Conservation (phyloP, 345 rosid species). For the Moricandia arvensis region DNA sequence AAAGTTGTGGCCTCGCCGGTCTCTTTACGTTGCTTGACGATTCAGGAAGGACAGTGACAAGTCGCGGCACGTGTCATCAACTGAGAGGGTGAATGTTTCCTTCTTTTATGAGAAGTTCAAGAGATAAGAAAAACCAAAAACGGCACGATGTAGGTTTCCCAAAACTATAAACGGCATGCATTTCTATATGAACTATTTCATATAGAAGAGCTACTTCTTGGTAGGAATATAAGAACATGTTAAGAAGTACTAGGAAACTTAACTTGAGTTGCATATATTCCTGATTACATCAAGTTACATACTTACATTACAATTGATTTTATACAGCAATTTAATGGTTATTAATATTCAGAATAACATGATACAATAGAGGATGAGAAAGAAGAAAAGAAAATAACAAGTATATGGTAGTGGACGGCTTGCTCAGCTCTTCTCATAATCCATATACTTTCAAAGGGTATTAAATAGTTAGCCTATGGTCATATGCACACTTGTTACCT, state of each 20-base stretch:
- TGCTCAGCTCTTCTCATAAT: conserved; percentile 32
- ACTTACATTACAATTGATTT: conserved; percentile 17
- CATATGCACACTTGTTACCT: conserved; percentile 38
- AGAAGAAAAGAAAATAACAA: conserved; percentile 35
- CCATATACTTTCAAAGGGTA: conserved; percentile 41
- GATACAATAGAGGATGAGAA: conserved; percentile 31
- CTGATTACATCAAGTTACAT: conserved; percentile 23
- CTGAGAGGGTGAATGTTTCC: neutral
- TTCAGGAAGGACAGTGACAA: conserved; percentile 15
- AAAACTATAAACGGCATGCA: conserved; percentile 3
- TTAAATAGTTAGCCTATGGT: conserved; percentile 36
- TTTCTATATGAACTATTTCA: neutral
- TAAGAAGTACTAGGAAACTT: neutral
- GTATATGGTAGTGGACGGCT: conserved; percentile 39
- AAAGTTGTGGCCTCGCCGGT: conserved; percentile 10
- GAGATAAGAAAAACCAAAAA: neutral
- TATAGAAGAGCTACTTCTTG: neutral
- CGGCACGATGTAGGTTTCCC: conserved; percentile 25
- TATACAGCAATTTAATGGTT: conserved; percentile 4
- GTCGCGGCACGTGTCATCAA: conserved; percentile 5
- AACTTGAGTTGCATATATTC: conserved; percentile 14
- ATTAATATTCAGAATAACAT: conserved; percentile 27
- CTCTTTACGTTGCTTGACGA: conserved; percentile 24
- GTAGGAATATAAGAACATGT: neutral
- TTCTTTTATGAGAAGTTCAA: neutral